Base-by-base conservation (phyloP, 2,329 filamentous ascomycete species). In the Rutstroemia sp. region DNA sequence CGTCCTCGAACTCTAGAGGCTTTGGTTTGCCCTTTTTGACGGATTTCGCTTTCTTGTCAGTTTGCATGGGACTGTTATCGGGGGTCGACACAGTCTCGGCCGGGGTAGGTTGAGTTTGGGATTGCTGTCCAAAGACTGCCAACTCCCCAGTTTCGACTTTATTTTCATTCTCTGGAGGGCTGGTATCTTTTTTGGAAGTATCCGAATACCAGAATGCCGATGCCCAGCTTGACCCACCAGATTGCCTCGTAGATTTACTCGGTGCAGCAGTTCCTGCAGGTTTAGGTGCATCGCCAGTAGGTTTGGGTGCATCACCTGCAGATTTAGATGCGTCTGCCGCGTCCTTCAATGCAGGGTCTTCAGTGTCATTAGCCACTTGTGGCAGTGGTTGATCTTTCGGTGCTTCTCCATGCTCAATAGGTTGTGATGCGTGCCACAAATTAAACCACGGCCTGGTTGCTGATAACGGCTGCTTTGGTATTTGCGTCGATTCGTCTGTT, bases 171-270 rank as follows among this genome's bases (percentile, higher is more conserved):
- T 52, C 57, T 16, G 48, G 19, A 45, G 51, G 9, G 34, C 58
- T 58, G 2, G 23, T 39, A 17, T 64, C 49, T 45, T 70, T 69
- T 30, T 69, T 64, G 27, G 61, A 58, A 5, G 66, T 63, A 4
- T 68, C 64, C 5, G 65, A 81, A 14, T 85, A 89, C 88, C 88
- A 92, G 62, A 92, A 92, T 0, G 53, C 53, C 53, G 53, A 55
- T 21, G 86, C 88, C 88, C 88, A 92, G 0, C 85, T 88, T 0
- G 87, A 87, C 12, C 80, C 81, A 51, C 54, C 40, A 56, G 40
- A 23, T 52, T 51, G 47, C 36, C 23, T 25, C 40, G 52, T 55
- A 50, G 53, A 55, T 50, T 47, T 55, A 55, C 46, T 50, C 46
- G 53, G 25, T 45, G 46, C 45, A 50, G 48, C n/a, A 23, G 48